Evolutionary conservation across 352 stramenopile species (phyloP).

Genomic region (Pythium brachiatum): DNA sequence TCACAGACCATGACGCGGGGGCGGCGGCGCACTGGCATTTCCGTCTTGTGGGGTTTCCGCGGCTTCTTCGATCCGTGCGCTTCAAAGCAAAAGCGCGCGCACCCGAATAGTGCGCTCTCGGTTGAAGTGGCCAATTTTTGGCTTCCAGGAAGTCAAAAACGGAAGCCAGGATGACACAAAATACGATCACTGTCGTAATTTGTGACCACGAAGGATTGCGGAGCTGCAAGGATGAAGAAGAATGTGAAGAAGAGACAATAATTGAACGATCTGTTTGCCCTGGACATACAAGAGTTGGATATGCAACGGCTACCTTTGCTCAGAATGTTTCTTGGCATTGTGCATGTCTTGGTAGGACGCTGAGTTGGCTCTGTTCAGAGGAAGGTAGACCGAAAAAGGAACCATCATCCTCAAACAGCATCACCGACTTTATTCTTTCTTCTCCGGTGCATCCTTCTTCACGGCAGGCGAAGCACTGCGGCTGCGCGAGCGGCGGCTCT

Average conservation of each 20-base stretch:
- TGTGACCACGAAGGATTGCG: no score
- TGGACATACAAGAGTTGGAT: neutral
- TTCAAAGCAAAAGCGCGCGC: constrained; percentile 11
- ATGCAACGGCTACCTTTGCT: neutral
- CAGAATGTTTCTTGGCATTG: neutral
- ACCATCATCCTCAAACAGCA: neutral
- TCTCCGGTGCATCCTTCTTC: constrained; percentile 17
- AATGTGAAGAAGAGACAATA: no score
- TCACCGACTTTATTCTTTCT: constrained; percentile 22
- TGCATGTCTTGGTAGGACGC: neutral
- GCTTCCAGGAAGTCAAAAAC: constrained; percentile 19
- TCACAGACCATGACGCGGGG: constrained; percentile 7
- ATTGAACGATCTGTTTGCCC: no score
- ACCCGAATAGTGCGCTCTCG: constrained; percentile 11
- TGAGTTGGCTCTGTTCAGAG: neutral
- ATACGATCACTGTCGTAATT: no score
- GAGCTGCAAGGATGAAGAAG: no score
- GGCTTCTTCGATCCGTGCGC: neutral
- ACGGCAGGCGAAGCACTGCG: constrained; percentile 38
- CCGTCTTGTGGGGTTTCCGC: neutral
- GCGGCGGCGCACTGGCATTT: neutral
- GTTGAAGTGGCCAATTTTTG: constrained; percentile 2
- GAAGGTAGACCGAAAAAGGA: neutral
- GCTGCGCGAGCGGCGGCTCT: constrained; percentile 20
- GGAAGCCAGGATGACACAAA: neutral